Evolutionary conservation across 106 monocot genomes (phyloP).

Genomic region (Dendrobium huoshanense): DNA sequence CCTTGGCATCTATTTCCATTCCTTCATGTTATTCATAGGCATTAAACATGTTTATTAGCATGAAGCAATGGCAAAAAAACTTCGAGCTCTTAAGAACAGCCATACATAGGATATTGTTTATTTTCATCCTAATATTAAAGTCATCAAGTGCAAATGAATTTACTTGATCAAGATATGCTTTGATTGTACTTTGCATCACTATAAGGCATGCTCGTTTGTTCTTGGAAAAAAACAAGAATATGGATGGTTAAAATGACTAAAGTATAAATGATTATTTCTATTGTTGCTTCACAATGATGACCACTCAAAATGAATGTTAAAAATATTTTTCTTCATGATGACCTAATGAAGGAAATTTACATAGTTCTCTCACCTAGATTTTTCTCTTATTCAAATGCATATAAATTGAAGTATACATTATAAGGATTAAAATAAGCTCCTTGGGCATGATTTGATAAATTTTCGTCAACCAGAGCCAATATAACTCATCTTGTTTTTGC

Average conservation of each 20-base stretch:
- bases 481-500: neutral
- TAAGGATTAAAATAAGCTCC: neutral
- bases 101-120: constrained; percentile 3
- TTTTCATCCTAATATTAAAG: neutral
- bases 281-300: constrained; percentile 1
- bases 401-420: neutral
- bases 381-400: neutral
- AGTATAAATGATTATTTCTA: constrained; percentile 1
- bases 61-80: constrained; percentile 5
- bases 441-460: neutral
- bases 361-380: constrained; percentile 2
- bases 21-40: constrained; percentile 8
- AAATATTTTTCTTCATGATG: neutral
- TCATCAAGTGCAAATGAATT: neutral
- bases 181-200: neutral
- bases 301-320: neutral
- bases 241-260: constrained; percentile 3
- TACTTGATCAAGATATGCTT: constrained; percentile 3
- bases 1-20: constrained; percentile 4
- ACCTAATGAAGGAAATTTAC: neutral
- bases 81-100: constrained; percentile 1
- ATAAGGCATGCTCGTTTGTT: neutral
- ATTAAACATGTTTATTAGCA: constrained; percentile 4
- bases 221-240: constrained; percentile 5
- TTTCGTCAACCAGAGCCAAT: neutral